phyloP scores from a whole-genome alignment of 2,329 filamentous ascomycete genomes.

The Aspergillus ochraceoroseus region DNA sequence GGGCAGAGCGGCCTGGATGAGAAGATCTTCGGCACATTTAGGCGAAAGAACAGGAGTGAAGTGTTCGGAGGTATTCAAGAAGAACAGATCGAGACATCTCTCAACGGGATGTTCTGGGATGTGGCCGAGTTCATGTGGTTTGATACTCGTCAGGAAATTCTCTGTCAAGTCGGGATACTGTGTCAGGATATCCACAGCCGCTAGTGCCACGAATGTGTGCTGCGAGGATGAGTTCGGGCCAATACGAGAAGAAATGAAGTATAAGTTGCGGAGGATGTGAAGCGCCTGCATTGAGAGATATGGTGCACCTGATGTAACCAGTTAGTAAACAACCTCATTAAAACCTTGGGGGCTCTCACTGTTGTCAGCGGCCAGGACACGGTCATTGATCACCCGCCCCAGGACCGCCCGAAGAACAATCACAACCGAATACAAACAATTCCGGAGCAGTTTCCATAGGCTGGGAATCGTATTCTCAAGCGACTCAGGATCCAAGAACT shows the following conservation, averaged over 20 bases:
- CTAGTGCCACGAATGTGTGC: slow-evolving; percentile 77
- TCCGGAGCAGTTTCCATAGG: slow-evolving; percentile 70
- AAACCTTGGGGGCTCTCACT: slow-evolving; percentile 39
- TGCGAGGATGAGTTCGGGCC: slow-evolving; percentile 72
- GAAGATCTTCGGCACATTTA: slow-evolving; percentile 63
- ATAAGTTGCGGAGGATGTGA: slow-evolving; percentile 68
- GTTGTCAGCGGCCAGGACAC: slow-evolving; percentile 49
- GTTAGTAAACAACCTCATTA: slow-evolving; percentile 4
- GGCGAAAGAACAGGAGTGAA: slow-evolving; percentile 67
- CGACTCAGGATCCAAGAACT: slow-evolving; percentile 61
- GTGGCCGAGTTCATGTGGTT: slow-evolving; percentile 50
- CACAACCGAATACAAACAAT: slow-evolving; percentile 69
- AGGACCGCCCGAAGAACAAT: slow-evolving; percentile 70
- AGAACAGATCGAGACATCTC: slow-evolving; percentile 75
- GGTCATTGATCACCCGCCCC: slow-evolving; percentile 59
- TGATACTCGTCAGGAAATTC: slow-evolving; percentile 62
- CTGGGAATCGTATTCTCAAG: slow-evolving; percentile 61
- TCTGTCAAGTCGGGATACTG: slow-evolving; percentile 63
- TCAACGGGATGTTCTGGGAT: slow-evolving; percentile 63
- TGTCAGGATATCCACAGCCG: slow-evolving; percentile 73
- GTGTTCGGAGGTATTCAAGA: slow-evolving; percentile 80
- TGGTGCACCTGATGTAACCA: slow-evolving; percentile 51
- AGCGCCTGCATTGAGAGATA: slow-evolving; percentile 66
- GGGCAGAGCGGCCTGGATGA: slow-evolving; percentile 67
- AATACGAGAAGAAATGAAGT: slow-evolving; percentile 73